A percentile compares a stretch with the other conserved stretches of the same genome.
These are phyloP conservation scores for Mycena capillaripes DNA, from an alignment of 768 basidiomycete species.

Conservation along the genomic window DNA sequence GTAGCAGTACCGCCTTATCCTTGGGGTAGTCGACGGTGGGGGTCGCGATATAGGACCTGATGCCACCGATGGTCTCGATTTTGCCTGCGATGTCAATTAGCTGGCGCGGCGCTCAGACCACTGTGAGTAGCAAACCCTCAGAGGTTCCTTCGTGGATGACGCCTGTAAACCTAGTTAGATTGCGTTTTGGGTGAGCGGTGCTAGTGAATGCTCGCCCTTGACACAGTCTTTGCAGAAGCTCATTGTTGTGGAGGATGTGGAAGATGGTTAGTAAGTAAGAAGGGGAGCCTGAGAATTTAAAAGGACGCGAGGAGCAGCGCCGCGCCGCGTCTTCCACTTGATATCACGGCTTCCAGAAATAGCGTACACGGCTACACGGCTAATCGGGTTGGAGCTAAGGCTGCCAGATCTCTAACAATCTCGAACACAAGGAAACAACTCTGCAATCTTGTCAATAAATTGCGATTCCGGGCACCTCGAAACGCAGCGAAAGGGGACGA, in stretches of 20 bases:
- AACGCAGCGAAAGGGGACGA: too few relatives aligned
- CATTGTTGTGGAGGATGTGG: slow-evolving; percentile 57
- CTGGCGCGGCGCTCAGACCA: too few relatives aligned
- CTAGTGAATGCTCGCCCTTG: slow-evolving; percentile 54
- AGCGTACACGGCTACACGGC: too few relatives aligned
- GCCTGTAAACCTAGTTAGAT: slow-evolving; percentile 46
- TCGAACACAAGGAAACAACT: too few relatives aligned
- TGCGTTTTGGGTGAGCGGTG: background rate
- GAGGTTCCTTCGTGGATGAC: slow-evolving; percentile 65
- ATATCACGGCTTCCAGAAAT: too few relatives aligned
- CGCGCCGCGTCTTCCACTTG: too few relatives aligned
- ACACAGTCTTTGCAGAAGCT: slow-evolving; percentile 70
- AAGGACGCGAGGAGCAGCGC: too few relatives aligned
- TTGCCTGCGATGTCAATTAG: slow-evolving; percentile 46
- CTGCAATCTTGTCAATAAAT: too few relatives aligned
- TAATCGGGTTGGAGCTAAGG: too few relatives aligned
- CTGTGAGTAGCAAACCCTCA: slow-evolving; percentile 48
- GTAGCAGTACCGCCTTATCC: slow-evolving; percentile 61
- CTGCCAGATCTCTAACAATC: too few relatives aligned
- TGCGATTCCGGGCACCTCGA: too few relatives aligned
- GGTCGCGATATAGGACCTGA: slow-evolving; percentile 58
- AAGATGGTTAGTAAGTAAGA: too few relatives aligned
- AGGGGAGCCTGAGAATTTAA: background rate
- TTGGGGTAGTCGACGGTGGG: slow-evolving; percentile 56
- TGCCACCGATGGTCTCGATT: slow-evolving; percentile 52